Percentiles rank a stretch among this genome's conserved stretches.
These are phyloP conservation scores for Fusarium albidum DNA, from an alignment of 2,329 filamentous ascomycete species.

Conservation along the genomic window DNA sequence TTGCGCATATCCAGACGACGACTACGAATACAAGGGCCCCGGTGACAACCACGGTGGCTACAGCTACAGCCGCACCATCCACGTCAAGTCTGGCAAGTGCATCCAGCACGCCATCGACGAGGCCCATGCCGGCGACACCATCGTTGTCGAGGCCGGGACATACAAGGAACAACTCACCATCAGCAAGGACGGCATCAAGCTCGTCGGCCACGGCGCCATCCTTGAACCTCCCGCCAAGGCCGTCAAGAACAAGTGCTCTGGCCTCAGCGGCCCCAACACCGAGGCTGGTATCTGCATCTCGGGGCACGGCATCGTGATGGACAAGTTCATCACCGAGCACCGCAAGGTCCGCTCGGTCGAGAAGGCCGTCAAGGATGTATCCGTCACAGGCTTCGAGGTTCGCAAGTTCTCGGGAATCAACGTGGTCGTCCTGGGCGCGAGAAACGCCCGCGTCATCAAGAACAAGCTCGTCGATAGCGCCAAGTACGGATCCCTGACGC, in stretches of 20 bases:
- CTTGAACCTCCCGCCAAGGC: conserved; percentile 37
- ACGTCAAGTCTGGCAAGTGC: conserved; percentile 30
- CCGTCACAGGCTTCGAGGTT: conserved; percentile 45
- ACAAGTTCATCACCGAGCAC: conserved; percentile 42
- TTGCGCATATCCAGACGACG: conserved; percentile 11
- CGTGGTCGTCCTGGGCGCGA: conserved; percentile 46
- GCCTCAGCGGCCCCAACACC: conserved; percentile 37
- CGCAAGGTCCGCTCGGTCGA: conserved; percentile 39
- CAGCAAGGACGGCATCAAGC: conserved; percentile 43
- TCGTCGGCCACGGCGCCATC: conserved; percentile 41
- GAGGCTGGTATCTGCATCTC: conserved; percentile 47
- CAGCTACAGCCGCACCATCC: conserved; percentile 15
- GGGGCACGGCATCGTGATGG: conserved; percentile 40
- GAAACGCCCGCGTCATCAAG: conserved; percentile 31
- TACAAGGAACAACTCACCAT: conserved; percentile 48
- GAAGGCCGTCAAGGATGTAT: conserved; percentile 40
- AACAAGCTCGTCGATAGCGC: conserved; percentile 29
- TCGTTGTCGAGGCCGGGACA: conserved; percentile 44
- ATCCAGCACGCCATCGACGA: conserved; percentile 44
- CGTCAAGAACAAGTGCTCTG: conserved; percentile 43
- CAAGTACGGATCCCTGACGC: conserved; percentile 46
- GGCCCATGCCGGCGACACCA: conserved; percentile 41
- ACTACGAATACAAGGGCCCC: not conserved
- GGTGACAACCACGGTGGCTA: not conserved
- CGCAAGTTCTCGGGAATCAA: conserved; percentile 45